Evolutionary conservation across 441 rosid species (phyloP).

Genomic region (Arabidopsis lyrata): DNA sequence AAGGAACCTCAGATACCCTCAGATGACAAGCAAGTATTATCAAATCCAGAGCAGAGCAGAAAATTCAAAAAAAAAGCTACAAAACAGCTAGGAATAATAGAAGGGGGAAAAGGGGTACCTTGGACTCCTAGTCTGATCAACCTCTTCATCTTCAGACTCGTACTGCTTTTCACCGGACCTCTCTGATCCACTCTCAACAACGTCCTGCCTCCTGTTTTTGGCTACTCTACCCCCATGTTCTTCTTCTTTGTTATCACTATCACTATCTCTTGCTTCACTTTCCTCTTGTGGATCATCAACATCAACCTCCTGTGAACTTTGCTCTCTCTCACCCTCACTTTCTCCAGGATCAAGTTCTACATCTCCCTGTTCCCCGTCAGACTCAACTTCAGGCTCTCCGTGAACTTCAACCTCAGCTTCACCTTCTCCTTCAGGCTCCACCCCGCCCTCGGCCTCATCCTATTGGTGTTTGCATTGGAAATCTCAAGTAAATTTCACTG

Average conservation of each 20-base stretch:
- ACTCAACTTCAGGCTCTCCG: slow-evolving; percentile 68
- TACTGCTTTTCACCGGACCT: slow-evolving; percentile 81
- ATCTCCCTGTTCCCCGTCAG: slow-evolving; percentile 73
- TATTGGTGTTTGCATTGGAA: slow-evolving; percentile 33
- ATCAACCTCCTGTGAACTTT: slow-evolving; percentile 80
- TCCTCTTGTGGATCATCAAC: slow-evolving; percentile 73
- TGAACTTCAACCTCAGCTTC: slow-evolving; percentile 79
- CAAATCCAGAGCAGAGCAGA: neutral
- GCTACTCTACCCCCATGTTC: slow-evolving; percentile 68
- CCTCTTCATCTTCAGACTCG: slow-evolving; percentile 91
- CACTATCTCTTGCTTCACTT: slow-evolving; percentile 69
- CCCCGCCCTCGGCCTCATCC: slow-evolving; percentile 94
- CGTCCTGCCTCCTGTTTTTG: slow-evolving; percentile 64
- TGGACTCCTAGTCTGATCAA: slow-evolving; percentile 75
- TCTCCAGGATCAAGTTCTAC: slow-evolving; percentile 86
- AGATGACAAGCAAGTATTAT: slow-evolving; percentile 27
- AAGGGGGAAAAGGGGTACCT: slow-evolving; percentile 54
- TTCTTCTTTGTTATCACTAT: slow-evolving; percentile 83
- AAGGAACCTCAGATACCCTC: slow-evolving; percentile 31
- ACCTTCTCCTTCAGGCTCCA: slow-evolving; percentile 78
- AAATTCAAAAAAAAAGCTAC: slow-evolving; percentile 11
- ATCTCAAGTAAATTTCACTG: slow-evolving; percentile 1
- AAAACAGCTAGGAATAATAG: neutral
- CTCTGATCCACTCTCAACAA: slow-evolving; percentile 87
- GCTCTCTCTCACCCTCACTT: slow-evolving; percentile 96